Base-by-base conservation (phyloP, 176 grass and related monocot species). In the Carex pumila region DNA sequence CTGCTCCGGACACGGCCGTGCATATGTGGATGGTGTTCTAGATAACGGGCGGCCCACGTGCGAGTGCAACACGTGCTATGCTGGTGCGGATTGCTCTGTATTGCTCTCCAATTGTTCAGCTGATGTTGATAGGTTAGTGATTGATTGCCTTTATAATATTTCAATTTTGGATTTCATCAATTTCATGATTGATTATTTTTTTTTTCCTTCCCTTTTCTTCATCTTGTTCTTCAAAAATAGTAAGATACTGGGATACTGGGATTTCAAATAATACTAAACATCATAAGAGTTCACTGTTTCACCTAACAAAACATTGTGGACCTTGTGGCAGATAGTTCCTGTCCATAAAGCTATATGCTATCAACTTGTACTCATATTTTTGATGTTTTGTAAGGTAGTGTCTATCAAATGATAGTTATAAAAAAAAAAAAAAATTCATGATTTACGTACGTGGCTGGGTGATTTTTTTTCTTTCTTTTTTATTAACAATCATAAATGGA, bases 11-110 rank as follows among this genome's bases (percentile, higher is more conserved):
- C 94, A 97, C 56, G 92, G 94, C 41, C 87, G 67, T 59, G 87
- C 88, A 49, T 90, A 85, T 83, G 29, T 86, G 17, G 89, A 92
- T 56, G 84, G 89, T 47, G 52, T 95, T 61, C 6, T 52, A 63
- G 83, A 82, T n/a, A 80, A 86, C 7, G 88, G 87, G 6, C 21
- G 5, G 41, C 90, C 88, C 2, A 86, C 74, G 1, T 97, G 94
- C 65, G 92, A 97, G 84, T 97, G 94, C 88, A 83, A 97, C 85
- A 29, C n/a, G 32, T 94, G 92, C 83, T 92, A 91, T 65, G 7
- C 17, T 56, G 90, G 94, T 7, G 30, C 67, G 6, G 87, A 97
- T 78, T 97, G 94, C 88, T 94, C 94, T 18, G 65, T 47, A 41
- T 83, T 85, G 14, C 75, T 71, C 64, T 64, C 78, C 7, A 64